Base-by-base conservation (phyloP, 192 early-diverging fungal species). In the Coemansia sp. region DNA sequence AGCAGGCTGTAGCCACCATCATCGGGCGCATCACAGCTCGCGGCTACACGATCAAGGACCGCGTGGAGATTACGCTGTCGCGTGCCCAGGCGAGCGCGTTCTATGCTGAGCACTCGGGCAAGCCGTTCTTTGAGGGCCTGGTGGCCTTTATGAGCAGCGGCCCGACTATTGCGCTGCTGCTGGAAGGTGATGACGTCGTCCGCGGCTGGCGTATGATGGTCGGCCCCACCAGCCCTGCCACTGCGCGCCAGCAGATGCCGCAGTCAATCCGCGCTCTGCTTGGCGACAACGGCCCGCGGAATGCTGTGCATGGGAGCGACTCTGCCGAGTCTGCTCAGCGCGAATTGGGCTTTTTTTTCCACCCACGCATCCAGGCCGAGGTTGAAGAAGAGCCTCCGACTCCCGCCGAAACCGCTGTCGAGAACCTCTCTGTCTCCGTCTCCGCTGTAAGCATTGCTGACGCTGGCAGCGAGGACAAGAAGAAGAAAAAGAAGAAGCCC, bases 281-380 rank as follows among this genome's bases (percentile, higher is more conserved):
- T 68, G 87, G 87, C 32, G 63, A 77, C 6, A 64, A 61, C 41
- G 68, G 73, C 31, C 69, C 68, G 17, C 73, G 74, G 38, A 88
- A 88, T 72, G 86, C 85, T 14, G 84, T 86, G 0, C 86, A 88
- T 66, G 87, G 85, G 39, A 86, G 85, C 51, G 86, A 86, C 39
- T 87, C 87, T 21, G 50, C 69, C 7, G 71, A 70, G 27, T 61
- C 74, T 29, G 84, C 80, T 1, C 48, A 64, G 62, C 79, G 84
- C 8, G 84, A 78, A 64, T 59, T 85, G 27, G 64, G 55, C 2
- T 79, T 85, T 55, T 85, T 85, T 63, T 85, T 85, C 67, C 60
- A 36, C 11, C 78, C 78, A 9, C 50, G 67, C 41, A 76, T 75
- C 39, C 73, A 71, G 63, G 64, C 12, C 9, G 15, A 29, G 19